A percentile compares a stretch with the other conserved stretches of the same genome.
Evolutionary conservation across 306 rosid genomes (phyloP).

Genomic region (Calophaca sinica): DNA sequence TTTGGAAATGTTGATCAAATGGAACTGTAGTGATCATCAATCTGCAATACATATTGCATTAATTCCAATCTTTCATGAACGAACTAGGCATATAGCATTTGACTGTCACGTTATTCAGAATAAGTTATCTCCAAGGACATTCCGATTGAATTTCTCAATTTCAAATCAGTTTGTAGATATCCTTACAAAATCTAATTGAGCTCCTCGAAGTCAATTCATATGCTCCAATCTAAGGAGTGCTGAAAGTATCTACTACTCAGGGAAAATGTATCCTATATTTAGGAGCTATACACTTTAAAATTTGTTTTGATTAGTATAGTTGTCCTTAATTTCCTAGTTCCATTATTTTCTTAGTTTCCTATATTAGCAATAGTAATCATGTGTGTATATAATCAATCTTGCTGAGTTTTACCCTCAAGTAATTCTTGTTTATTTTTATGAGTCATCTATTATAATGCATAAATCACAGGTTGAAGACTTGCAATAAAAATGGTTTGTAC

Average conservation of each 20-base stretch:
- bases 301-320: neutral
- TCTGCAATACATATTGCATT: too few relatives aligned
- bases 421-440: too few relatives aligned
- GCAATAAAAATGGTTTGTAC: neutral
- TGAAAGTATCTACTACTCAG: neutral
- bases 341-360: neutral
- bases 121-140: too few relatives aligned
- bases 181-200: neutral
- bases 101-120: neutral
- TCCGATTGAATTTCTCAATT: too few relatives aligned
- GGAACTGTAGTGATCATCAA: too few relatives aligned
- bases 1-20: too few relatives aligned
- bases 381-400: neutral
- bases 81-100: neutral
- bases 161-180: too few relatives aligned
- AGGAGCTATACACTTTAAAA: neutral
- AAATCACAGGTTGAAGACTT: neutral
- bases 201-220: neutral
- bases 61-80: too few relatives aligned
- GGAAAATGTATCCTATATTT: neutral
- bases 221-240: neutral
- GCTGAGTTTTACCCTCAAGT: neutral
- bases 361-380: neutral
- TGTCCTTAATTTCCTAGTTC: neutral
- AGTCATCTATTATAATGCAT: neutral